Evolutionary conservation across 208 protist species (phyloP).

Genomic region (Crithidia expoeki): DNA sequence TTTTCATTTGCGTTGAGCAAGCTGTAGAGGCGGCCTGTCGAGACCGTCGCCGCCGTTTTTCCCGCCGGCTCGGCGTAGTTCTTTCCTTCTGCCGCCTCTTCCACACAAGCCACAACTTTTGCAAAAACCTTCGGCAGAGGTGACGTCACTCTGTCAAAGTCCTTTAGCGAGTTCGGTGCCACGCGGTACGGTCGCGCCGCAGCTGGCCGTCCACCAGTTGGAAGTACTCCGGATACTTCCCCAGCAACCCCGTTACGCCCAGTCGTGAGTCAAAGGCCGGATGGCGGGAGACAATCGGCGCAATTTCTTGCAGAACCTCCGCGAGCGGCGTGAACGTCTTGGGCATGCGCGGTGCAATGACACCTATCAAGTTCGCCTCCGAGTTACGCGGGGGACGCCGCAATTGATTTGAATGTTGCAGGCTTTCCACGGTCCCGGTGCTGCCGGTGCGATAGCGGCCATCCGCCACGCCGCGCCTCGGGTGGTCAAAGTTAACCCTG

Average conservation of each 20-base stretch:
- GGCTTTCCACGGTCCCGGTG: conserved; percentile 9
- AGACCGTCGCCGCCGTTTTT: conserved; percentile 57
- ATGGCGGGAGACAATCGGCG: conserved; percentile 79
- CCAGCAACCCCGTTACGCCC: conserved; percentile 78
- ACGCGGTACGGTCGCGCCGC: conserved; percentile 75
- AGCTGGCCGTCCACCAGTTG: conserved; percentile 73
- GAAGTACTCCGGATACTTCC: conserved; percentile 91
- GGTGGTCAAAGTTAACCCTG: conserved; percentile 64
- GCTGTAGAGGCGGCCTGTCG: conserved; percentile 63
- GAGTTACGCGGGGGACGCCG: conserved; percentile 75
- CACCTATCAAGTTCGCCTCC: conserved; percentile 73
- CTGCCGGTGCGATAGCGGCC: conserved; percentile 35
- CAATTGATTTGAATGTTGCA: conserved; percentile 13
- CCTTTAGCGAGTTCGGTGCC: conserved; percentile 77
- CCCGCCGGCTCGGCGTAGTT: conserved; percentile 55
- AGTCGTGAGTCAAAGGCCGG: conserved; percentile 79
- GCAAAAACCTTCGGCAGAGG: conserved; percentile 63
- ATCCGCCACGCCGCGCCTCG: conserved; percentile 70
- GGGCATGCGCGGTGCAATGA: conserved; percentile 69
- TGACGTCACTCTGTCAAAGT: conserved; percentile 48
- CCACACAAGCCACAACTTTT: conserved; percentile 55
- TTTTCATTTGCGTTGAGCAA: conserved; percentile 67
- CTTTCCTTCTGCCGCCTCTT: conserved; percentile 59
- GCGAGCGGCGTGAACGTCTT: conserved; percentile 65
- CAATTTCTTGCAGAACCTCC: conserved; percentile 76